Evolutionary conservation across 148 eudicot species (phyloP), one percentile per base, ranked within the genome.

Genomic region (Bassia scoparia): DNA sequence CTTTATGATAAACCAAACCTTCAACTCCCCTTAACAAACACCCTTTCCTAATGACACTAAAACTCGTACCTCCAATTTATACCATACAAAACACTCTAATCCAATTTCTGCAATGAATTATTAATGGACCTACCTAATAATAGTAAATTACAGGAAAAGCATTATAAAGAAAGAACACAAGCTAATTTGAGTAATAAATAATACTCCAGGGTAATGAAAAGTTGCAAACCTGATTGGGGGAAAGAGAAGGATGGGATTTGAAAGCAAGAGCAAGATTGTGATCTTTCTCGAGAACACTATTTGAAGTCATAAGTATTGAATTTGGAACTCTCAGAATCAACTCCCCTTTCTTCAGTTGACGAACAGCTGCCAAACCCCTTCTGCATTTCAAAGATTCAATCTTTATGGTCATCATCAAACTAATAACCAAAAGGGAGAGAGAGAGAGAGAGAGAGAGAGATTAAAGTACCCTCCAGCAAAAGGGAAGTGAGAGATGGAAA

Each of bases 321-420:
- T 88, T 87, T 1, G 97, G 98, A 23, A 88, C 98, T 79, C 88
- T 94, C 8, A 94, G 80, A 61, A 94, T 85, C 78, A 91, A 77
- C 71, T 94, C 98, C 26, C 98, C 98, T 81, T 82, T 89, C 12
- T 74, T 71, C 69, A 94, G 84, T 64, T 83, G 90, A 61, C 98
- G 96, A 2, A 61, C 86, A 33, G 98, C 93, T 10, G 79, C 97
- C 72, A 94, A 86, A 33, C 98, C 98, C 74, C 98, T 86, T 84
- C 98, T 94, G 81, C 80, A 83, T 50, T 23, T 27, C 61, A 58
- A 58, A 49, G 5, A 52, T 16, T 52, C 56, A 52, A 1, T 17
- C 17, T 48, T 17, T 17, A 41, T 41, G 7, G 10, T 48, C 52
- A 49, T 49, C 53, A 49, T 49, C 53, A 49, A 5, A 49, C 6